phyloP scores from a whole-genome alignment of 768 basidiomycete species.

The Gloeostereum incarnatum region DNA sequence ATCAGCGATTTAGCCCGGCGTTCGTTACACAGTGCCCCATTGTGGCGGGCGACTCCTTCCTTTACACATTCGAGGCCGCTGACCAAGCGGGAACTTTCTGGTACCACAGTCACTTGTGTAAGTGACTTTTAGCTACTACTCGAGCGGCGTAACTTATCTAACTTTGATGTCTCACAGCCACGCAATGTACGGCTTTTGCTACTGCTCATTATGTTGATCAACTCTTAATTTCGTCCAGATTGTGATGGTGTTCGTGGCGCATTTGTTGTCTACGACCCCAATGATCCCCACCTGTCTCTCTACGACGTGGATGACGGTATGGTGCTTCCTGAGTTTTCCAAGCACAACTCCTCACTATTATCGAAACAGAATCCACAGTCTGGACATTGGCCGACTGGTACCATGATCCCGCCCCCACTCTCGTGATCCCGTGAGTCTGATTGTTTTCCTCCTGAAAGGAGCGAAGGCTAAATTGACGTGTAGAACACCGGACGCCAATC shows the following conservation, averaged over 20 bases:
- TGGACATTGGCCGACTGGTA: constrained; percentile 28
- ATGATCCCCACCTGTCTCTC: constrained; percentile 9
- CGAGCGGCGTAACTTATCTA: no score
- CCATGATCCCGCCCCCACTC: constrained; percentile 4
- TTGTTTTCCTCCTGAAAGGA: neutral
- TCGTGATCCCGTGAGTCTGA: neutral
- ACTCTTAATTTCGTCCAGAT: no score
- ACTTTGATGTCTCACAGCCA: no score
- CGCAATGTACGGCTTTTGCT: no score
- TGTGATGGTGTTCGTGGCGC: constrained; percentile 31
- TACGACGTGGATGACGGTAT: constrained; percentile 17
- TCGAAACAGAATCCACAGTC: constrained; percentile 15
- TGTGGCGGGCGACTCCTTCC: constrained; percentile 15
- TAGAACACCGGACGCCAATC: constrained; percentile 12
- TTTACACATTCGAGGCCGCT: constrained; percentile 16
- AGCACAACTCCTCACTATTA: neutral
- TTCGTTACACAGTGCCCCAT: constrained; percentile 19
- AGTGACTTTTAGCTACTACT: no score
- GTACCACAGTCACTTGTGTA: constrained; percentile 13
- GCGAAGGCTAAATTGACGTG: neutral
- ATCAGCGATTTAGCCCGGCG: neutral
- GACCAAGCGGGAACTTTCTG: constrained; percentile 19
- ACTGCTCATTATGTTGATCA: no score
- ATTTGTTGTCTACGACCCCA: constrained; percentile 23
- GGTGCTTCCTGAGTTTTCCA: neutral